phyloP scores from a whole-genome alignment of 768 basidiomycete species.

The Tubosaeta sp. region DNA sequence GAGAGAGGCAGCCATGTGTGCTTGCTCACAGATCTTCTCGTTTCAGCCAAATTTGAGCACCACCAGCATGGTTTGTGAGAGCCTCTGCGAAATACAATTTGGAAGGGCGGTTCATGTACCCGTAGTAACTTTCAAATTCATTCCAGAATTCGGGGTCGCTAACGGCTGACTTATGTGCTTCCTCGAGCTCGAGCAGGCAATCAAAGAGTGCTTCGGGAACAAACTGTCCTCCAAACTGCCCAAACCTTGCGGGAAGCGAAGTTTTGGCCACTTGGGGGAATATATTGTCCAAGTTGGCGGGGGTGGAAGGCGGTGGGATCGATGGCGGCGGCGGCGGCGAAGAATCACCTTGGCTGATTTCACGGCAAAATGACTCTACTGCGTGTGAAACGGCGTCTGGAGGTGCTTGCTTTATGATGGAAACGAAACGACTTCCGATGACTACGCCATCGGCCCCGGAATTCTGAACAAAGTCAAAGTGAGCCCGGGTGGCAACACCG shows the following conservation, averaged over 20 bases:
- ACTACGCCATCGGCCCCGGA: slow-evolving; percentile 96
- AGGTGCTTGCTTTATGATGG: slow-evolving; percentile 67
- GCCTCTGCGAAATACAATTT: slow-evolving; percentile 89
- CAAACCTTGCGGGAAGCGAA: slow-evolving; percentile 79
- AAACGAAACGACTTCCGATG: slow-evolving; percentile 83
- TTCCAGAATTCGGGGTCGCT: slow-evolving; percentile 89
- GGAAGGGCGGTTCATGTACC: slow-evolving; percentile 94
- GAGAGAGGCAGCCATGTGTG: not conserved
- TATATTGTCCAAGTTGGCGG: slow-evolving; percentile 6
- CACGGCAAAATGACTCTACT: slow-evolving; percentile 71
- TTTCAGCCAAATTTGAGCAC: slow-evolving; percentile 97
- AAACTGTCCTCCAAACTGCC: slow-evolving; percentile 95
- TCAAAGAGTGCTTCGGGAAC: slow-evolving; percentile 97
- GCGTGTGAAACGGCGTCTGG: slow-evolving; percentile 43
- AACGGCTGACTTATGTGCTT: slow-evolving; percentile 83
- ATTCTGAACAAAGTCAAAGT: slow-evolving; percentile 80
- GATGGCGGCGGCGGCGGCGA: slow-evolving; percentile 8
- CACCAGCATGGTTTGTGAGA: slow-evolving; percentile 84
- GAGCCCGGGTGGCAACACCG: slow-evolving; percentile 85
- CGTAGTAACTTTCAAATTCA: slow-evolving; percentile 82
- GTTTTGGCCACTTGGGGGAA: slow-evolving; percentile 33
- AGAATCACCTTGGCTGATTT: slow-evolving; percentile 49
- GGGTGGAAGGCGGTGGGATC: not conserved
- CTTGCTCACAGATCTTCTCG: slow-evolving; percentile 77
- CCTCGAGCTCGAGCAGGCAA: slow-evolving; percentile 84